A percentile compares a stretch with the other conserved stretches of the same genome.
Evolutionary conservation across 345 rosid genomes (phyloP).

Genomic region (Pugionium cornutum): DNA sequence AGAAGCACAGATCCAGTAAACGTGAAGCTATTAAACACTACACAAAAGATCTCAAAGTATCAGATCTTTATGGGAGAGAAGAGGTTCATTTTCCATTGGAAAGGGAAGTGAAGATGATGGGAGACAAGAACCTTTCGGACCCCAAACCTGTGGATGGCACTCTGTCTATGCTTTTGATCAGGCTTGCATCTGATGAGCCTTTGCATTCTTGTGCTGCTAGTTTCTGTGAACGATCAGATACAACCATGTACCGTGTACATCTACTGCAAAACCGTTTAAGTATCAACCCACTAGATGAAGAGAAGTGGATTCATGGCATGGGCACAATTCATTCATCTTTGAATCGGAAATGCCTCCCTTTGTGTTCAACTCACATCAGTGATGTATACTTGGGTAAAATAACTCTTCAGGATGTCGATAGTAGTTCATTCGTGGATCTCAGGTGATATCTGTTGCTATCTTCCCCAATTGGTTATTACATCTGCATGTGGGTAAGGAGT

Average conservation of each 20-base stretch:
- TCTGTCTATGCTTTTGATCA: conserved; percentile 64
- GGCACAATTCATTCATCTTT: conserved; percentile 62
- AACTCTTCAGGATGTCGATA: conserved; percentile 75
- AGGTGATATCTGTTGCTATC: conserved; percentile 40
- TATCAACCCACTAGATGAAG: conserved; percentile 51
- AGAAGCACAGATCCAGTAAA: conserved; percentile 89
- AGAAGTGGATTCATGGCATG: conserved; percentile 62
- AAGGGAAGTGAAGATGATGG: conserved; percentile 91
- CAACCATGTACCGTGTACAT: conserved; percentile 54
- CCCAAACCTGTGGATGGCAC: conserved; percentile 85
- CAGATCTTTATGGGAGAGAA: conserved; percentile 52
- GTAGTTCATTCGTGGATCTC: conserved; percentile 55
- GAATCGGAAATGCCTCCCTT: conserved; percentile 64
- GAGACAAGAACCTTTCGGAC: conserved; percentile 75
- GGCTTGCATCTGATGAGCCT: conserved; percentile 73
- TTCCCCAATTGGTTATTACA: neutral
- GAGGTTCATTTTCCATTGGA: conserved; percentile 73
- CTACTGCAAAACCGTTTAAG: conserved; percentile 59
- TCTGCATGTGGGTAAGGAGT: neutral
- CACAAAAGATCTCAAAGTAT: conserved; percentile 72
- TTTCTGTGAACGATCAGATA: conserved; percentile 70
- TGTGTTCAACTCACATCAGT: conserved; percentile 67
- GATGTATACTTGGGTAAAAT: conserved; percentile 71
- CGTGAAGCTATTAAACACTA: conserved; percentile 75
- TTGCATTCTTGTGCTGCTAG: conserved; percentile 60